Percentiles rank a stretch among this genome's conserved stretches.
These are phyloP conservation scores for Trifolium fragiferum DNA, from an alignment of 306 rosid species.

Conservation along the genomic window DNA sequence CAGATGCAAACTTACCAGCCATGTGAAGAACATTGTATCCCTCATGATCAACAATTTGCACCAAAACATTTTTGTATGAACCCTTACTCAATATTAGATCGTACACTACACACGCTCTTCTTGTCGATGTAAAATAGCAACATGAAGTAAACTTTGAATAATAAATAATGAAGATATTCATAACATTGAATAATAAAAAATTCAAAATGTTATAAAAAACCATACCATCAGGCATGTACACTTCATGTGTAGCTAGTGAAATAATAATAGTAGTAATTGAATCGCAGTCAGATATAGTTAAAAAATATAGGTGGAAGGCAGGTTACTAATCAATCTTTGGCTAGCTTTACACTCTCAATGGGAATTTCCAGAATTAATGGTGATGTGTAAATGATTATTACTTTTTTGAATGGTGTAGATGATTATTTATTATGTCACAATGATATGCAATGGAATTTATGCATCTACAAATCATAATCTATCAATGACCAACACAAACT, in stretches of 20 bases:
- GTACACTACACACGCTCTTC: constrained; percentile 1
- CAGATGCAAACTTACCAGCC: neutral
- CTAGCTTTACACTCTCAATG: no score
- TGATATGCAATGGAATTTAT: neutral
- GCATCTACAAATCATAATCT: neutral
- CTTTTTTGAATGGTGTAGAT: no score
- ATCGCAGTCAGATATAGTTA: neutral
- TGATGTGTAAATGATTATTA: neutral
- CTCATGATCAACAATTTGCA: constrained; percentile 1
- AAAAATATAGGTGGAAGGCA: neutral
- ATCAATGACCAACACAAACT: neutral
- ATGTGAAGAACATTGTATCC: constrained; percentile 39
- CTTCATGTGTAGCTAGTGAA: neutral
- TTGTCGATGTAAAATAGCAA: constrained; percentile 19
- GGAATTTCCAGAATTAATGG: neutral
- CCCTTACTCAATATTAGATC: constrained; percentile 22
- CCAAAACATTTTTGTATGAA: neutral
- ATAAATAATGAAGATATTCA: no score
- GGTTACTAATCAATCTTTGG: neutral
- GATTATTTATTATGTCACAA: neutral
- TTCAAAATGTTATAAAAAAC: neutral
- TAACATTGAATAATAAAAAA: neutral
- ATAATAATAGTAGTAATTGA: neutral
- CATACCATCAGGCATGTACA: no score
- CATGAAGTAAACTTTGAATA: constrained; percentile 27